Conservation (phyloP, 2,329 filamentous ascomycete genomes). For the Aspergillus aculeatinus region DNA sequence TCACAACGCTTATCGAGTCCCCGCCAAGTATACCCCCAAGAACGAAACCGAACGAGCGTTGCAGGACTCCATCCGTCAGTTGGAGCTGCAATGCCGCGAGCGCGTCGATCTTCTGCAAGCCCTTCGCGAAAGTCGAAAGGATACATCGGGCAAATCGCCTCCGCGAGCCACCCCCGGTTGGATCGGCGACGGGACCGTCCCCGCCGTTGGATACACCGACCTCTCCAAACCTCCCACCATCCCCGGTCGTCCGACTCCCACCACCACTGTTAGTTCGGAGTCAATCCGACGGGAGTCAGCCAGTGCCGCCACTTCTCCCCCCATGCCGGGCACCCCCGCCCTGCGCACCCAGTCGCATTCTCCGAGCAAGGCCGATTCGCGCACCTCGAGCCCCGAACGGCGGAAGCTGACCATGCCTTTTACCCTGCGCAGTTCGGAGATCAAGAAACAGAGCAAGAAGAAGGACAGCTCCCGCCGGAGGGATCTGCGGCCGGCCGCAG, state of each 20-base stretch:
- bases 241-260: slow-evolving; percentile 43
- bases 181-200: slow-evolving; percentile 79
- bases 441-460: slow-evolving; percentile 47
- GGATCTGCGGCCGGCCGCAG: slow-evolving; percentile 55
- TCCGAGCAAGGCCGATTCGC: slow-evolving; percentile 46
- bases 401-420: slow-evolving; percentile 56
- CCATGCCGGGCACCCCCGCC: slow-evolving; percentile 19
- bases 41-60: slow-evolving; percentile 82
- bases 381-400: slow-evolving; percentile 63
- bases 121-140: slow-evolving; percentile 64
- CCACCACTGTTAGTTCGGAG: slow-evolving; percentile 24
- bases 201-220: slow-evolving; percentile 74
- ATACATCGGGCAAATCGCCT: slow-evolving; percentile 35
- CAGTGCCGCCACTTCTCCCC: neutral
- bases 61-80: slow-evolving; percentile 73
- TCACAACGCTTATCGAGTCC: slow-evolving; percentile 73
- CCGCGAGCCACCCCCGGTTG: slow-evolving; percentile 52
- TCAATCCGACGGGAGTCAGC: slow-evolving; percentile 13
- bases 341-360: slow-evolving; percentile 31
- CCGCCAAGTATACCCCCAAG: slow-evolving; percentile 66
- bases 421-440: slow-evolving; percentile 52
- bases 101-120: slow-evolving; percentile 85
- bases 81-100: slow-evolving; percentile 92
- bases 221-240: slow-evolving; percentile 70
- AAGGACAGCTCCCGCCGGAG: slow-evolving; percentile 40